These are phyloP conservation scores for Chlorella vulgaris DNA, from an alignment of 139 green algal species.

Conservation along the genomic window DNA sequence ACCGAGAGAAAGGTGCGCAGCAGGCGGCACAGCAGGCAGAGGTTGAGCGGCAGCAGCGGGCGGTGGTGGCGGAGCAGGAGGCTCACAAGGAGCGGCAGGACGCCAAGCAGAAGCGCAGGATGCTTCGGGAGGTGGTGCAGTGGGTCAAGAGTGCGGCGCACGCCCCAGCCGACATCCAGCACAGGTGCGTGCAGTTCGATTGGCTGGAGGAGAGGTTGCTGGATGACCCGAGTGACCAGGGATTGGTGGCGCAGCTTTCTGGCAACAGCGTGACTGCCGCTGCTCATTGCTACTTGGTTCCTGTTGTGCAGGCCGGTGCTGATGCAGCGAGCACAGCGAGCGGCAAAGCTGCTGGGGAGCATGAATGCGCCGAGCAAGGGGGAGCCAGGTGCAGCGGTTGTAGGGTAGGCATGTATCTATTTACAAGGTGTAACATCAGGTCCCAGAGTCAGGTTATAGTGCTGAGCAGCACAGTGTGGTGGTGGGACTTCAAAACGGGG, in stretches of 20 bases:
- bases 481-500: too few relatives aligned
- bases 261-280: neutral
- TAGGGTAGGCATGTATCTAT: too few relatives aligned
- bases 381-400: too few relatives aligned
- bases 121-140: slow-evolving; percentile 27
- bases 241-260: neutral
- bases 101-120: slow-evolving; percentile 3
- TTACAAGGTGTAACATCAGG: too few relatives aligned
- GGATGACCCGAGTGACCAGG: too few relatives aligned
- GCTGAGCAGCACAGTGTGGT: too few relatives aligned
- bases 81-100: slow-evolving; percentile 16
- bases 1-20: neutral
- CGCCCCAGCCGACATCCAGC: neutral
- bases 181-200: neutral
- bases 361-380: too few relatives aligned
- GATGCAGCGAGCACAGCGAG: slow-evolving; percentile 5
- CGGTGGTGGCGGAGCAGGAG: neutral
- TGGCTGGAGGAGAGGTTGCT: neutral
- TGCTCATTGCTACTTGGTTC: neutral
- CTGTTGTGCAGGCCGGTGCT: neutral
- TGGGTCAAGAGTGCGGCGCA: slow-evolving; percentile 29
- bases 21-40: slow-evolving; percentile 19
- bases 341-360: slow-evolving; percentile 13
- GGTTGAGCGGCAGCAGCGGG: slow-evolving; percentile 1
- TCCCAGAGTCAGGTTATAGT: too few relatives aligned